These are phyloP conservation scores for Lactifluus pinguis DNA, from an alignment of 768 basidiomycete genomes.

Conservation along the genomic window DNA sequence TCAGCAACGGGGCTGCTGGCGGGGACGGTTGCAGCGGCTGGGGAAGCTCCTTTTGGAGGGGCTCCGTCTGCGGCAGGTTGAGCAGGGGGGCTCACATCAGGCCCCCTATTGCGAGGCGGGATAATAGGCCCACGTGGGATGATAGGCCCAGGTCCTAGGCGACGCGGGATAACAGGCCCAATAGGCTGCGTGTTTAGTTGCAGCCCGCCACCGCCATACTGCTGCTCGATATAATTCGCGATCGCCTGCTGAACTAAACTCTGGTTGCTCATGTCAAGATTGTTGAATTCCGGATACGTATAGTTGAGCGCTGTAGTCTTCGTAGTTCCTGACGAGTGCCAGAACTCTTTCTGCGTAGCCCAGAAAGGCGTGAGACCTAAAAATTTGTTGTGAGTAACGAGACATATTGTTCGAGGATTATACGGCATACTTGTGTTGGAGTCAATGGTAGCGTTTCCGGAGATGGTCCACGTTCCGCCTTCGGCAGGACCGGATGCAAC, in stretches of 20 bases:
- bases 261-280: conserved; percentile 27
- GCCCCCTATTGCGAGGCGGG: background rate
- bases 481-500: conserved; percentile 23
- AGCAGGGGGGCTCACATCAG: conserved; percentile 15
- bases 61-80: background rate
- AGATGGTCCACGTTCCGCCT: conserved; percentile 14
- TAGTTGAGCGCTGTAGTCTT: conserved; percentile 32
- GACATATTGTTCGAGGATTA: background rate
- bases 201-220: conserved; percentile 26
- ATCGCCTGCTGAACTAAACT: conserved; percentile 28
- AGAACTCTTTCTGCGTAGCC: conserved; percentile 31
- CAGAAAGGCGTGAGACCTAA: conserved; percentile 42
- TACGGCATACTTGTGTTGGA: conserved; percentile 4
- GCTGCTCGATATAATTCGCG: conserved; percentile 27
- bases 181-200: too few species aligned
- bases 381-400: background rate
- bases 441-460: background rate
- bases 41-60: background rate
- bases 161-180: background rate
- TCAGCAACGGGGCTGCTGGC: background rate
- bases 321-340: conserved; percentile 30
- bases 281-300: conserved; percentile 44
- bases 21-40: background rate
- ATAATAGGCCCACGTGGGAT: too few species aligned
- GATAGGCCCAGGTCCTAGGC: too few species aligned